These are phyloP conservation scores for Geotrichum restrictum DNA, from an alignment of 1,139 yeast species.

Conservation along the genomic window DNA sequence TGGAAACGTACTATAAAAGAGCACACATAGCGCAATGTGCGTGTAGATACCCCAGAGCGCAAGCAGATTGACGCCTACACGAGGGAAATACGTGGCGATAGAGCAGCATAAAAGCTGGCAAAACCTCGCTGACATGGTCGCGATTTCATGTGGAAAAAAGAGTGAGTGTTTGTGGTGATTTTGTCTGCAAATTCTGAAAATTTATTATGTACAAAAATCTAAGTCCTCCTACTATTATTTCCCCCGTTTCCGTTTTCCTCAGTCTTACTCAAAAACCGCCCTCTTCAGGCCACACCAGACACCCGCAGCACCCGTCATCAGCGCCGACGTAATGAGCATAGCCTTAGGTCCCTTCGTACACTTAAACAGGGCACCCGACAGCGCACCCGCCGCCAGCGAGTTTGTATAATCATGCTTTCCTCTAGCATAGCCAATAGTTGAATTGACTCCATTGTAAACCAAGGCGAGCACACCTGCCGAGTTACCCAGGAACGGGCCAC, in stretches of 20 bases:
- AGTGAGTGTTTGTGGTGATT: neutral
- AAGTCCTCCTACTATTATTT: neutral
- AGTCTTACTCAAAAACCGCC: slow-evolving; percentile 27
- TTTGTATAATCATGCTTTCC: slow-evolving; percentile 85
- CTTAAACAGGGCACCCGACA: slow-evolving; percentile 88
- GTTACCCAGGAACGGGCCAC: slow-evolving; percentile 95
- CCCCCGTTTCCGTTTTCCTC: no score
- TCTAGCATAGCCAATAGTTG: slow-evolving; percentile 69
- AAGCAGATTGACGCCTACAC: slow-evolving; percentile 49
- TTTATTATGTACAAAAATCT: slow-evolving; percentile 6
- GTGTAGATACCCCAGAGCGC: slow-evolving; percentile 60
- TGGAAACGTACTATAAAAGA: slow-evolving; percentile 28
- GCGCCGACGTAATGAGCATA: slow-evolving; percentile 78
- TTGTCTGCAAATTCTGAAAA: no score
- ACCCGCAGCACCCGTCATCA: slow-evolving; percentile 88
- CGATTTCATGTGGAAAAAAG: neutral
- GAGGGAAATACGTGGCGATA: slow-evolving; percentile 57
- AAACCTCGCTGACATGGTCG: neutral
- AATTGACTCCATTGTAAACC: slow-evolving; percentile 78
- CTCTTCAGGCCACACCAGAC: slow-evolving; percentile 86
- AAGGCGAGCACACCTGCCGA: slow-evolving; percentile 91
- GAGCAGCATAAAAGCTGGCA: slow-evolving; percentile 44
- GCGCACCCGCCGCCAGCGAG: slow-evolving; percentile 83
- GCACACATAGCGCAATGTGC: slow-evolving; percentile 30
- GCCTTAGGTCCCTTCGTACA: slow-evolving; percentile 82